Base-by-base conservation (phyloP, 2,329 filamentous ascomycete species). In the Aspergillus floridensis region DNA sequence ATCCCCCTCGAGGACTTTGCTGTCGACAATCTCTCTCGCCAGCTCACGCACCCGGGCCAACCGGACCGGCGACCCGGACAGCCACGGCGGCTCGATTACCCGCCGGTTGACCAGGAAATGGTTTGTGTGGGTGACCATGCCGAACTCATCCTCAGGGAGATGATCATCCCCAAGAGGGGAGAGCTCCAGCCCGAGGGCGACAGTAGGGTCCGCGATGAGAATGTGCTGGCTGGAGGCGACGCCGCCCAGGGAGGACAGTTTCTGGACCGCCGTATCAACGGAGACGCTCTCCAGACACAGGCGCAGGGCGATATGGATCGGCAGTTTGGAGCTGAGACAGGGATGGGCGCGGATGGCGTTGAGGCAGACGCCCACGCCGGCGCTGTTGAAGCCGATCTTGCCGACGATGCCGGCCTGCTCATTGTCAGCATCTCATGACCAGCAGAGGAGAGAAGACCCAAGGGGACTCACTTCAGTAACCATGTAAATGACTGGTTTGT, bases 321-420 rank as follows among this genome's bases (percentile, higher is more conserved):
- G 86, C 2, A 88, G 65, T 7, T 79, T 80, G 1, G 72, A 70
- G 2, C 72, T 65, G 65, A 85, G 78, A 51, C 87, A 80, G 1
- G 85, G 84, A 2, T 79, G 77, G 3, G 83, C 84, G 44, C 80
- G 79, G 60, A 89, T 86, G 0, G 86, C 87, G 61, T 89, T 89
- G 8, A 88, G 75, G 48, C 82, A 83, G 0, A 82, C 81, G 0
- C 85, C 86, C 0, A 89, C 84, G 0, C 86, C 84, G 0, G 70
- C 67, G 16, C 74, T 76, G 66, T 89, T 89, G 64, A 88, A 77
- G 0, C 87, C 87, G 22, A 89, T 88, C 70, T 89, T 89, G 14
- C 85, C 86, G 35, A 89, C 80, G 21, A 86, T 78, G 8, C 84
- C 84, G 4, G 81, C 84, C 70, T 72, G 24, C 2, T 16, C 12